phyloP scores from a whole-genome alignment of 192 early-diverging fungal species.

The Entomortierella lignicola region DNA sequence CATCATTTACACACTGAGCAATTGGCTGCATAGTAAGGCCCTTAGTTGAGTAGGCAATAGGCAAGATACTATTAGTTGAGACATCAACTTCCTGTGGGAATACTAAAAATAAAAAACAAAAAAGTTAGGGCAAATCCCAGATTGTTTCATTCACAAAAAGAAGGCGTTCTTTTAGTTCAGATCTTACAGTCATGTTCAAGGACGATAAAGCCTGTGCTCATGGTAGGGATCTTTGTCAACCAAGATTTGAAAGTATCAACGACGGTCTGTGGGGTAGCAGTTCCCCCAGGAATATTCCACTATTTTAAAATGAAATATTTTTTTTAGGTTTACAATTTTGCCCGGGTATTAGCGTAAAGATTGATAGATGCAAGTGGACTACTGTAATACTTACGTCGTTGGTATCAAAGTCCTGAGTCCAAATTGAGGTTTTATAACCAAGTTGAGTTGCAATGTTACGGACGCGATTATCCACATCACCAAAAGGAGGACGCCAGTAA shows the following conservation, averaged over 20 bases:
- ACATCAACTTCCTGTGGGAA: conserved; percentile 60
- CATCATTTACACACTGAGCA: conserved; percentile 52
- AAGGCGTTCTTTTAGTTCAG: neutral
- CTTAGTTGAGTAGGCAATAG: conserved; percentile 36
- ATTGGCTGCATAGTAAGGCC: conserved; percentile 49
- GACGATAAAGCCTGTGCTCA: conserved; percentile 59
- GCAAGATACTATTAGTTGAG: conserved; percentile 50
- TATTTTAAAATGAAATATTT: neutral
- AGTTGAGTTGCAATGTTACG: conserved; percentile 62
- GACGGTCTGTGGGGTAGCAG: conserved; percentile 32
- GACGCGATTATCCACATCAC: conserved; percentile 66
- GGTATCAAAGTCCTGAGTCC: conserved; percentile 63
- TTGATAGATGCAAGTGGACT: no score
- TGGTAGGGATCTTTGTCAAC: conserved; percentile 54
- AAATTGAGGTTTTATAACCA: conserved; percentile 62
- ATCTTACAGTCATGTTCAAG: conserved; percentile 62
- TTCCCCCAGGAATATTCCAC: conserved; percentile 48
- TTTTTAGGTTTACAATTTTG: neutral
- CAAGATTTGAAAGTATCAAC: conserved; percentile 55
- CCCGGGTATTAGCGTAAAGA: neutral
- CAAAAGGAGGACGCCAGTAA: conserved; percentile 62
- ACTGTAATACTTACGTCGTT: conserved; percentile 49
- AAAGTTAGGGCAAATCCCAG: no score
- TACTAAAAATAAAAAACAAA: conserved; percentile 37
- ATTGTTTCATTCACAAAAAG: no score